Conservation (phyloP, 2,329 filamentous ascomycete species). For the Colletotrichum sojae region DNA sequence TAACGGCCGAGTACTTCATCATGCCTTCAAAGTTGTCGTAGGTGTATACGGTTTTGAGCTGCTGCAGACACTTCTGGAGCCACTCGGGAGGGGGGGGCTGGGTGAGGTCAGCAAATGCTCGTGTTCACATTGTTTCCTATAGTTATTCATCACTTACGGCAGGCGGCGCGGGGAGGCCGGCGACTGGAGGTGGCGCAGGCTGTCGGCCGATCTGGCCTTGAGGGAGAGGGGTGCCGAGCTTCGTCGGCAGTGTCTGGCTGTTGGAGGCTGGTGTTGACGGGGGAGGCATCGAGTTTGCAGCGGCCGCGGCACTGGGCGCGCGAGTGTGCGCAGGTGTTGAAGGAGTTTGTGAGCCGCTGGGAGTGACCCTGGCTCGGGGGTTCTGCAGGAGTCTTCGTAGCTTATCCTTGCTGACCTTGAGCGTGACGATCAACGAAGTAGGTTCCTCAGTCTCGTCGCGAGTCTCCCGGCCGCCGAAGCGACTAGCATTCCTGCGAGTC, state of each 20-base stretch:
- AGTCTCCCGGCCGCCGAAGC: constrained; percentile 70
- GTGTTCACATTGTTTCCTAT: not conserved
- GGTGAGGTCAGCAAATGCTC: constrained; percentile 33
- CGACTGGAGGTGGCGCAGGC: constrained; percentile 74
- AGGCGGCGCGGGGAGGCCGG: constrained; percentile 68
- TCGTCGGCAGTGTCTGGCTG: constrained; percentile 39
- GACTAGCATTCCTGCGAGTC: constrained; percentile 73
- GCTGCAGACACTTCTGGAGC: constrained; percentile 81
- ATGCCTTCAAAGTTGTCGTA: constrained; percentile 88
- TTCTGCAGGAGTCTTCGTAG: constrained; percentile 77
- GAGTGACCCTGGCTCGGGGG: constrained; percentile 46
- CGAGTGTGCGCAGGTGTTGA: constrained; percentile 48
- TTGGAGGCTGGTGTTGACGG: constrained; percentile 54
- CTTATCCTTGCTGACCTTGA: constrained; percentile 81
- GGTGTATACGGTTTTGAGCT: constrained; percentile 79
- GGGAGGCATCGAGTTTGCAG: constrained; percentile 51
- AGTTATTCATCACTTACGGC: constrained; percentile 67
- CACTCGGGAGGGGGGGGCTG: constrained; percentile 90
- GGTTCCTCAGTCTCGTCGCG: constrained; percentile 87
- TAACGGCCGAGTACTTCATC: constrained; percentile 91
- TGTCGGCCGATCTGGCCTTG: constrained; percentile 75
- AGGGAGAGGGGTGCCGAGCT: constrained; percentile 51
- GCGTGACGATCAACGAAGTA: constrained; percentile 78
- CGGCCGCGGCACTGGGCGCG: constrained; percentile 49
- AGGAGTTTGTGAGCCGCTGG: constrained; percentile 50